phyloP scores from a whole-genome alignment of 306 rosid genomes.

The Pyrus betulifolia region DNA sequence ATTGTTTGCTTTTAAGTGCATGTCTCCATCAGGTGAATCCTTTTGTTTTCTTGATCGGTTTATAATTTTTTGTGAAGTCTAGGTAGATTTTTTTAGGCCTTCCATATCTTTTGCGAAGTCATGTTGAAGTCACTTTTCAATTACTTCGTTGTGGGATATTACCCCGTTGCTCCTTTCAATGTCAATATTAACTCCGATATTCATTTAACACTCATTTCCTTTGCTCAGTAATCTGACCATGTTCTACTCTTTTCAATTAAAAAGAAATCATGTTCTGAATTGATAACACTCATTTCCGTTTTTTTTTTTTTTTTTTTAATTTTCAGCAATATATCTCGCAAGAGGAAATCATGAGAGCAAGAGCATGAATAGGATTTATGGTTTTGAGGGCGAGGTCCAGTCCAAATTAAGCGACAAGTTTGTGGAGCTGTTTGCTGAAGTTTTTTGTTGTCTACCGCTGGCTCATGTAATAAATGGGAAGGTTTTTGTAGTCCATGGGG shows the following conservation, averaged over 20 bases:
- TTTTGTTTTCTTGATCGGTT: background rate
- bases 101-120: background rate
- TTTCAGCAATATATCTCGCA: conserved; percentile 86
- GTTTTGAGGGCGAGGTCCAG: conserved; percentile 98
- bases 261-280: background rate
- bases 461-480: conserved; percentile 87
- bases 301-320: background rate
- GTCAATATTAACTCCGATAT: background rate
- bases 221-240: background rate
- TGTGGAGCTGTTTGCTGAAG: conserved; percentile 96
- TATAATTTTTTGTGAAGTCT: background rate
- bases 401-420: conserved; percentile 77
- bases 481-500: conserved; percentile 92
- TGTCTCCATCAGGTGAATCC: conserved; percentile 88
- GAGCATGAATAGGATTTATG: conserved; percentile 99
- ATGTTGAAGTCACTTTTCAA: background rate
- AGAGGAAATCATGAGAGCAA: conserved; percentile 99
- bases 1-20: conserved; percentile 95
- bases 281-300: conserved; percentile 1
- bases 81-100: background rate
- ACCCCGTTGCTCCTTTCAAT: background rate
- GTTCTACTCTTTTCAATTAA: background rate
- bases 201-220: background rate
- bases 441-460: conserved; percentile 83
- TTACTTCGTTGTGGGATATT: background rate